Evolutionary conservation across 768 basidiomycete species (phyloP).

Genomic region (Tulasnella calospora): DNA sequence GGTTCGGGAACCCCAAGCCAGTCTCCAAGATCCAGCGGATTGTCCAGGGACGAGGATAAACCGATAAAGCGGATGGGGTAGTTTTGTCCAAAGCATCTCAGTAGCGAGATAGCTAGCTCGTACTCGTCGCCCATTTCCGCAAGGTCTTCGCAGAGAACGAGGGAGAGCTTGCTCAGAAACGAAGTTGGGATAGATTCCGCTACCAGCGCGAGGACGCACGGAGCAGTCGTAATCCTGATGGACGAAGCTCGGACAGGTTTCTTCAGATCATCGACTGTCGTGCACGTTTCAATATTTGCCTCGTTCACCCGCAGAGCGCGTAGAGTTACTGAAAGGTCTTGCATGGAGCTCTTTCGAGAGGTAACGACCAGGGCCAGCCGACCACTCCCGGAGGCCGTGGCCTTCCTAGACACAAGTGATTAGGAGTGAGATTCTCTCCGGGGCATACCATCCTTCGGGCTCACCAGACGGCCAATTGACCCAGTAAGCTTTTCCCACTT

Average conservation of each 20-base stretch:
- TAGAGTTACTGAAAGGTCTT: conserved; percentile 47
- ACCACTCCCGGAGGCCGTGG: neutral
- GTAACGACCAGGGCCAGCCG: conserved; percentile 58
- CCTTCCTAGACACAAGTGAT: neutral
- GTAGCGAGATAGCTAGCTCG: conserved; percentile 73
- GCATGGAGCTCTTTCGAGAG: conserved; percentile 53
- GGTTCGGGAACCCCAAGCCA: conserved; percentile 73
- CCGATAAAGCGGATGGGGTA: conserved; percentile 70
- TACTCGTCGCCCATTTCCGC: conserved; percentile 76
- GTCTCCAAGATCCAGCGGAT: conserved; percentile 70
- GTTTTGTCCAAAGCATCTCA: conserved; percentile 59
- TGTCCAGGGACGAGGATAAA: conserved; percentile 69
- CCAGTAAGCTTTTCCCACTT: conserved; percentile 74
- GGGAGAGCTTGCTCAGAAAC: conserved; percentile 43
- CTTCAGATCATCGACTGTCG: conserved; percentile 35
- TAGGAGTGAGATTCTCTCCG: neutral
- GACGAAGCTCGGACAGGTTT: neutral
- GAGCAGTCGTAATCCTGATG: conserved; percentile 57
- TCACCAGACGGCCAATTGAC: conserved; percentile 67
- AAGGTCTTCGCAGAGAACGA: conserved; percentile 79
- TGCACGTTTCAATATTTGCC: conserved; percentile 35
- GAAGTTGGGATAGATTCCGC: conserved; percentile 25
- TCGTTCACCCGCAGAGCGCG: conserved; percentile 41
- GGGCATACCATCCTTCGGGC: conserved; percentile 33
- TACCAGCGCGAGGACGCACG: conserved; percentile 40